These are phyloP conservation scores for Penicillium roqueforti DNA, from an alignment of 495 filamentous ascomycete genomes.

Conservation along the genomic window DNA sequence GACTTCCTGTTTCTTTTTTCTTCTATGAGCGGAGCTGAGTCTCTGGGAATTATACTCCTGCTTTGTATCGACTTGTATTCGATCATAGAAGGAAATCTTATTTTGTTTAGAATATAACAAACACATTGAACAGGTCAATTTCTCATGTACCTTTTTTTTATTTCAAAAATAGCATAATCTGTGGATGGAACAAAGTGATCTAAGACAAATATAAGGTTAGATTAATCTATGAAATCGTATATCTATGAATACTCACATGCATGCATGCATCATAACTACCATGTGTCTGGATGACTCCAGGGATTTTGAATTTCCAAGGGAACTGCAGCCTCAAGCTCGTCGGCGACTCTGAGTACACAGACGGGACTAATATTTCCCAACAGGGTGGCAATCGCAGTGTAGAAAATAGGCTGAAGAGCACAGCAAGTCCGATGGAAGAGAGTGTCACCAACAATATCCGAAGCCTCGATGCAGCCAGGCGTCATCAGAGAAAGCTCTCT, in stretches of 20 bases:
- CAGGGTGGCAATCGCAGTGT: not conserved
- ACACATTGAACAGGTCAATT: constrained; percentile 1
- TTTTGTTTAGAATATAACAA: constrained; percentile 10
- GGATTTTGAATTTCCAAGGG: not conserved
- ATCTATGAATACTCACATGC: not conserved
- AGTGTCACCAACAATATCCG: not conserved
- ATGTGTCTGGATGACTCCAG: not conserved
- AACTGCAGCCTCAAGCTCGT: not conserved
- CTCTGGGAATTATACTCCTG: not conserved
- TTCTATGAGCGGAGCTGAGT: constrained; percentile 23
- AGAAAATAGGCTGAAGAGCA: not conserved
- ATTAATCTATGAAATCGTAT: not conserved
- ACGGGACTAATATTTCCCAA: not conserved
- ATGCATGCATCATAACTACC: not conserved
- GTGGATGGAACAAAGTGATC: not conserved
- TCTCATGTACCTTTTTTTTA: not conserved
- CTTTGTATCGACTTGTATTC: constrained; percentile 8
- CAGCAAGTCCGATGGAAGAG: not conserved
- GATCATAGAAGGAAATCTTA: constrained; percentile 8
- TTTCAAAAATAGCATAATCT: not conserved
- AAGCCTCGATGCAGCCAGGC: not conserved
- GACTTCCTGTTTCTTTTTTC: constrained; percentile 37
- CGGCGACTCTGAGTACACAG: not conserved
- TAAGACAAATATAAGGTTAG: not conserved
- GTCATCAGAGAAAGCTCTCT: not conserved